Evolutionary conservation across 2,329 filamentous ascomycete genomes (phyloP), one percentile per base, ranked within the genome.

Genomic region (Nothophoma quercina): DNA sequence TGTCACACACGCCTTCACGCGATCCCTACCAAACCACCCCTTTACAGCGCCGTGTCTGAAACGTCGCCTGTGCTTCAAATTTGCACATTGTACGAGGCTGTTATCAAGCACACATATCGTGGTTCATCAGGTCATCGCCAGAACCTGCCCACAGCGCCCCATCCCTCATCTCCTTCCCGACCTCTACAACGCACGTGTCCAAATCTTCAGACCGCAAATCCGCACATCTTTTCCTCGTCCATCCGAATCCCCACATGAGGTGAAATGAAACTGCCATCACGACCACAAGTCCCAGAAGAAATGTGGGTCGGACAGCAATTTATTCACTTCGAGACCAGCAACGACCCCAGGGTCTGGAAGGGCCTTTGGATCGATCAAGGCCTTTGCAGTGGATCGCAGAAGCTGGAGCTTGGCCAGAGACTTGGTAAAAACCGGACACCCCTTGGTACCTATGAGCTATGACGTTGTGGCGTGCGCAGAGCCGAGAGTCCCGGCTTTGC

Each of bases 291-390:
- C 33, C 28, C 10, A n/a, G 10, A 41, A 18, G n/a, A 12, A 35
- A 18, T n/a, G 49, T 47, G 49, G 49, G 33, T 21, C 43, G 4
- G 19, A 13, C 38, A 16, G 28, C 21, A 48, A 53, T 48, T 43
- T 39, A 35, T 45, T 47, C 33, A 26, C 43, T 42, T 48, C 50
- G 43, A 53, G 50, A 53, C 50, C 36, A 10, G 21, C 33, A 48
- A 42, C 38, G 38, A 42, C 43, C 26, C 15, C 16, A 53, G 43
- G 50, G 50, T 48, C 50, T 53, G 33, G 43, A 53, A 48, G 33
- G 39, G 50, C 43, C 50, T 22, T 15, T 48, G 28, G 13, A 48
- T 48, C 50, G 50, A 53, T 53, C 50, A 39, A 15, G 23, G 32
- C 9, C 34, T 38, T 43, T 53, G 50, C 43, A 18, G 50, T 52